Evolutionary conservation across 1,284 basidiomycete genomes (phyloP).

Genomic region (Mycena citricolor): DNA sequence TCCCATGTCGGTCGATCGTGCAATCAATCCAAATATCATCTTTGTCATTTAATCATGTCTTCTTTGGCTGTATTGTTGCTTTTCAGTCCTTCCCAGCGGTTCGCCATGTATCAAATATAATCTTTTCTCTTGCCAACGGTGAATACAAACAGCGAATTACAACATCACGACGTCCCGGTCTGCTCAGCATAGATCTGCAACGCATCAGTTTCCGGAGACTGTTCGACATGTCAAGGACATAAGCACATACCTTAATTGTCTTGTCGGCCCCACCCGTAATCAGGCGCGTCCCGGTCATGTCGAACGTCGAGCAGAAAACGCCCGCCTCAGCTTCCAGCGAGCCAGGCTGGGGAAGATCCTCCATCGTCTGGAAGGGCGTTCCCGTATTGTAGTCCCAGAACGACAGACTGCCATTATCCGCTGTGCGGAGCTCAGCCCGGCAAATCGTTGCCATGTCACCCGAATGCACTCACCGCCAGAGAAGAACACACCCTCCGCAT

Average conservation of each 20-base stretch:
- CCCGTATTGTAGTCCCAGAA: slow-evolving; percentile 97
- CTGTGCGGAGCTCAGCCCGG: slow-evolving; percentile 37
- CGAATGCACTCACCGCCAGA: slow-evolving; percentile 72
- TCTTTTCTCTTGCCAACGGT: too few species aligned
- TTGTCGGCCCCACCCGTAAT: slow-evolving; percentile 99
- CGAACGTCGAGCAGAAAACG: slow-evolving; percentile 95
- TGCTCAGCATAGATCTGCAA: slow-evolving; percentile 50
- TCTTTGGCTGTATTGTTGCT: too few species aligned
- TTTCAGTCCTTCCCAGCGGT: too few species aligned
- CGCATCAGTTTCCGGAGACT: neutral
- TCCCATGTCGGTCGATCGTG: too few species aligned
- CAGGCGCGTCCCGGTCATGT: slow-evolving; percentile 90
- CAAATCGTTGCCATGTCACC: slow-evolving; percentile 22
- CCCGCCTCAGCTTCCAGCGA: slow-evolving; percentile 96
- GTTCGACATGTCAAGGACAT: slow-evolving; percentile 2
- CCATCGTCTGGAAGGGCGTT: slow-evolving; percentile 91
- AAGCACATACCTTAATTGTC: slow-evolving; percentile 84
- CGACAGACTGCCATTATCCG: slow-evolving; percentile 85
- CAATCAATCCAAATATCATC: too few species aligned
- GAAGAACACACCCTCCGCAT: slow-evolving; percentile 95
- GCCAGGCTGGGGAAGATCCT: slow-evolving; percentile 95
- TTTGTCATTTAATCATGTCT: too few species aligned
- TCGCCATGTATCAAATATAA: too few species aligned
- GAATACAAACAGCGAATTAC: too few species aligned
- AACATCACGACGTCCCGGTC: too few species aligned